Conservation (phyloP, 1,284 basidiomycete species). For the Mycena citricolor region DNA sequence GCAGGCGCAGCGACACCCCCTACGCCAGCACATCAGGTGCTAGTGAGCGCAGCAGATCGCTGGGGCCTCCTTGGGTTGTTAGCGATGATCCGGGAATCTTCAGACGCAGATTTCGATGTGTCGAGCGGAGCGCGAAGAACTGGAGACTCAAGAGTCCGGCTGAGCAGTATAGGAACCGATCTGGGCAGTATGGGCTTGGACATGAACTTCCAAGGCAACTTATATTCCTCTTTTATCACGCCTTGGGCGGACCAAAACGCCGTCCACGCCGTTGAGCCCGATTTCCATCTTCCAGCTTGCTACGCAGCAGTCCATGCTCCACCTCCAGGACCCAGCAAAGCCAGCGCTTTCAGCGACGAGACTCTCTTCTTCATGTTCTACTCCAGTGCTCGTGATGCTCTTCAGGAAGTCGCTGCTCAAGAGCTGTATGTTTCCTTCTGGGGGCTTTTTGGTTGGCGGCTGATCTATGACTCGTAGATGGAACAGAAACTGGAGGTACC, state of each 20-base stretch:
- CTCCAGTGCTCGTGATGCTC: constrained; percentile 86
- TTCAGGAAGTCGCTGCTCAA: constrained; percentile 94
- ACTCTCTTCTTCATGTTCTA: constrained; percentile 99
- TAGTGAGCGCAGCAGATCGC: constrained; percentile 91
- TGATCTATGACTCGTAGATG: constrained; percentile 50
- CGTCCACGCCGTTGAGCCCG: constrained; percentile 82
- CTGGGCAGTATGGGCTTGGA: constrained; percentile 92
- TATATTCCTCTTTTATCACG: constrained; percentile 94
- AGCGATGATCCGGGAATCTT: constrained; percentile 86
- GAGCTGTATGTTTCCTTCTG: constrained; percentile 72
- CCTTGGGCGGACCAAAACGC: constrained; percentile 93
- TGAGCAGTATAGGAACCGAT: constrained; percentile 90
- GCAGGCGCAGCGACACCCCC: constrained; percentile 54
- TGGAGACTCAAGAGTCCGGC: constrained; percentile 44
- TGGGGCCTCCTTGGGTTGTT: constrained; percentile 92
- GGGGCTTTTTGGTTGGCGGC: background rate
- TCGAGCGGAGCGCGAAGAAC: constrained; percentile 3
- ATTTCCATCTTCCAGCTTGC: constrained; percentile 90
- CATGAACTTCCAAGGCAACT: constrained; percentile 81
- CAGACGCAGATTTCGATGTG: constrained; percentile 64
- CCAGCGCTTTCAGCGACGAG: constrained; percentile 84
- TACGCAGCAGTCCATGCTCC: constrained; percentile 90
- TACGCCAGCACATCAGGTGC: constrained; percentile 92
- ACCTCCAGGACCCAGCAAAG: constrained; percentile 85
- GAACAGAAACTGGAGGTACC: constrained; percentile 97